Percentiles rank a stretch among this genome's conserved stretches.
Conservation (phyloP, 2,329 filamentous ascomycete genomes). For the Coniella lustricola region DNA sequence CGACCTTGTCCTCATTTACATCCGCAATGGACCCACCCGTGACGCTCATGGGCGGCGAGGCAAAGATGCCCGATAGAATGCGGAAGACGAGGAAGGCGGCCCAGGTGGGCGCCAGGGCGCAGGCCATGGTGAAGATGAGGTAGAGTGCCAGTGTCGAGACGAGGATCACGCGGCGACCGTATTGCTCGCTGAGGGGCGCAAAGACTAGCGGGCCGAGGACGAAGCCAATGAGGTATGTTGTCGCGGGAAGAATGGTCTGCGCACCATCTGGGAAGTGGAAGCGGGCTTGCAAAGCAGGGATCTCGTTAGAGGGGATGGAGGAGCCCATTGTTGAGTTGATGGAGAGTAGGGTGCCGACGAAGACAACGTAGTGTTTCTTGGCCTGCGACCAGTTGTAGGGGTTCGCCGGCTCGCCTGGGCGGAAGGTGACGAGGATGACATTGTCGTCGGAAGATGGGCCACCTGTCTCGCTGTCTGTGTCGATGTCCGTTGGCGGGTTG, state of each 20-base stretch:
- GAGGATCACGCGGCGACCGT: slow-evolving; percentile 19
- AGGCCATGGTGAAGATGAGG: slow-evolving; percentile 17
- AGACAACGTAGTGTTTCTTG: slow-evolving; percentile 19
- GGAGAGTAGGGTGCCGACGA: slow-evolving; percentile 18
- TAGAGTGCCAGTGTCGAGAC: slow-evolving; percentile 16
- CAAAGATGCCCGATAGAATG: slow-evolving; percentile 20
- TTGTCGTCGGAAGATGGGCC: not conserved
- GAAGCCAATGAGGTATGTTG: slow-evolving; percentile 21
- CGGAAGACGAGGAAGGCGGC: slow-evolving; percentile 19
- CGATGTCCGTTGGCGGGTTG: not conserved
- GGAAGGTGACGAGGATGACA: slow-evolving; percentile 6
- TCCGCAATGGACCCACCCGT: slow-evolving; percentile 23
- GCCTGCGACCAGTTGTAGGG: slow-evolving; percentile 16
- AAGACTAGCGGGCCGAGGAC: slow-evolving; percentile 23
- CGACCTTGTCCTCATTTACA: slow-evolving; percentile 18
- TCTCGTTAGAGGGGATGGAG: slow-evolving; percentile 21
- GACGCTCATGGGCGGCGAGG: slow-evolving; percentile 22
- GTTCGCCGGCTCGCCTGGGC: slow-evolving; percentile 8
- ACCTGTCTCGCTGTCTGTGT: not conserved
- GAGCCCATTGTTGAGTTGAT: slow-evolving; percentile 22
- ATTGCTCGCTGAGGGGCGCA: slow-evolving; percentile 21
- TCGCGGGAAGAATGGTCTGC: slow-evolving; percentile 20
- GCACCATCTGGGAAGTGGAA: slow-evolving; percentile 19
- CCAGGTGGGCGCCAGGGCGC: slow-evolving; percentile 19
- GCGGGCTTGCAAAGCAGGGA: slow-evolving; percentile 13